Evolutionary conservation across 352 stramenopile genomes (phyloP).

Genomic region (Pelagophyceae sp.): DNA sequence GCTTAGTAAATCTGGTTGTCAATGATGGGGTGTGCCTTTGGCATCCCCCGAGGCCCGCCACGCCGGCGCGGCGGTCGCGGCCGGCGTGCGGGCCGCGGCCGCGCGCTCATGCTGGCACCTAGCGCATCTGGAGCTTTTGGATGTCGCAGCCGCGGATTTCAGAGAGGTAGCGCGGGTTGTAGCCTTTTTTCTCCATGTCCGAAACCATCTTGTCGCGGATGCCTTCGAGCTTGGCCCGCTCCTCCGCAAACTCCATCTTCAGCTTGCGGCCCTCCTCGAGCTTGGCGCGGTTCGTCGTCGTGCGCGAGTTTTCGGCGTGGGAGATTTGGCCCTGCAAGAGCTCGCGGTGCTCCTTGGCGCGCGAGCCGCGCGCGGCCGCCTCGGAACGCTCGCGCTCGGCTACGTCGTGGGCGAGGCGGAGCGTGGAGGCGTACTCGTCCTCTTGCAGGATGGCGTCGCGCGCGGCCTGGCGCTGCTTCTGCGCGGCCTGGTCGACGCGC

Average conservation of each 20-base stretch:
- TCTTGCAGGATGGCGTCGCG: conserved; percentile 64
- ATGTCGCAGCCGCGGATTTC: conserved; percentile 84
- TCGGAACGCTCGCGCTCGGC: conserved; percentile 40
- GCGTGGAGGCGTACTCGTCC: conserved; percentile 74
- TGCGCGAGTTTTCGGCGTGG: conserved; percentile 32
- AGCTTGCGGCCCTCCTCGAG: conserved; percentile 60
- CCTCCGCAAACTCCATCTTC: conserved; percentile 57
- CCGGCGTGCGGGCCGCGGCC: too few species aligned
- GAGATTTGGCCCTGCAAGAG: conserved; percentile 76
- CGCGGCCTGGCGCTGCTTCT: conserved; percentile 37
- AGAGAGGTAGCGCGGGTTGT: conserved; percentile 75
- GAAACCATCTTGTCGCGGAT: conserved; percentile 74
- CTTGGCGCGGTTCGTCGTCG: conserved; percentile 37
- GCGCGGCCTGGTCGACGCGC: conserved; percentile 39
- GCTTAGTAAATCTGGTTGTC: too few species aligned
- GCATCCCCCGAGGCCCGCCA: too few species aligned
- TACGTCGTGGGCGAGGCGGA: conserved; percentile 60
- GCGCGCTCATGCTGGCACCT: too few species aligned
- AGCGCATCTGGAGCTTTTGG: conserved; percentile 48
- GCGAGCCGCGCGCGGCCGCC: conserved; percentile 43
- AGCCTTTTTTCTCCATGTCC: conserved; percentile 67
- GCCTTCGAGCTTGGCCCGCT: conserved; percentile 70
- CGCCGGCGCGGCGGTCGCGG: too few species aligned
- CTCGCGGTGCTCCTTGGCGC: conserved; percentile 58
- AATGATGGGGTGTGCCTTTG: too few species aligned